Conservation (phyloP, 805 yeast genomes). For the Candida germanica region DNA sequence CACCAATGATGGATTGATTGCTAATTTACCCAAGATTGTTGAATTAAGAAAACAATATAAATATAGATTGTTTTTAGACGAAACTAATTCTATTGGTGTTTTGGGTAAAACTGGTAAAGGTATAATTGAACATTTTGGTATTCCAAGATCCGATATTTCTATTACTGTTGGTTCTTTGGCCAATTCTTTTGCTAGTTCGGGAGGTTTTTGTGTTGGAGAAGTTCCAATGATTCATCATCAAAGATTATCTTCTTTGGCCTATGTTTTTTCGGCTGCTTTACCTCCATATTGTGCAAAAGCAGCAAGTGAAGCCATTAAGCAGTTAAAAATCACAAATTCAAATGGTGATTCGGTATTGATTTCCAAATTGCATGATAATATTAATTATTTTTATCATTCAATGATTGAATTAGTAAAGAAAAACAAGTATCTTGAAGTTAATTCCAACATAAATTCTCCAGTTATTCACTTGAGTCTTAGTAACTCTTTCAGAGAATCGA, state of each 20-base stretch:
- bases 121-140: slow-evolving; percentile 64
- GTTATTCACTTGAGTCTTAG: slow-evolving; percentile 63
- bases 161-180: slow-evolving; percentile 88
- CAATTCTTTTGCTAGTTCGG: slow-evolving; percentile 74
- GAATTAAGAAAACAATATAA: slow-evolving; percentile 78
- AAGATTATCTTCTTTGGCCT: slow-evolving; percentile 84
- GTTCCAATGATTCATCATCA: slow-evolving; percentile 85
- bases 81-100: slow-evolving; percentile 80
- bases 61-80: slow-evolving; percentile 85
- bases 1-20: slow-evolving; percentile 76
- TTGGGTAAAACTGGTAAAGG: slow-evolving; percentile 87
- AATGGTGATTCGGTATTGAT: slow-evolving; percentile 35
- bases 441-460: slow-evolving; percentile 62
- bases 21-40: slow-evolving; percentile 63
- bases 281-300: slow-evolving; percentile 87
- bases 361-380: slow-evolving; percentile 38
- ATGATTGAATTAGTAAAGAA: slow-evolving; percentile 37
- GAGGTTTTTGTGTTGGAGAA: slow-evolving; percentile 92
- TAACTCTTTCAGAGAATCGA: slow-evolving; percentile 40
- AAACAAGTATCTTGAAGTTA: slow-evolving; percentile 45
- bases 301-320: slow-evolving; percentile 46
- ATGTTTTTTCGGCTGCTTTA: slow-evolving; percentile 89
- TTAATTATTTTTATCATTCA: slow-evolving; percentile 33
- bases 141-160: slow-evolving; percentile 72
- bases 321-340: slow-evolving; percentile 35